phyloP scores from a whole-genome alignment of 192 early-diverging fungal species.

The Linnemannia schmuckeri region DNA sequence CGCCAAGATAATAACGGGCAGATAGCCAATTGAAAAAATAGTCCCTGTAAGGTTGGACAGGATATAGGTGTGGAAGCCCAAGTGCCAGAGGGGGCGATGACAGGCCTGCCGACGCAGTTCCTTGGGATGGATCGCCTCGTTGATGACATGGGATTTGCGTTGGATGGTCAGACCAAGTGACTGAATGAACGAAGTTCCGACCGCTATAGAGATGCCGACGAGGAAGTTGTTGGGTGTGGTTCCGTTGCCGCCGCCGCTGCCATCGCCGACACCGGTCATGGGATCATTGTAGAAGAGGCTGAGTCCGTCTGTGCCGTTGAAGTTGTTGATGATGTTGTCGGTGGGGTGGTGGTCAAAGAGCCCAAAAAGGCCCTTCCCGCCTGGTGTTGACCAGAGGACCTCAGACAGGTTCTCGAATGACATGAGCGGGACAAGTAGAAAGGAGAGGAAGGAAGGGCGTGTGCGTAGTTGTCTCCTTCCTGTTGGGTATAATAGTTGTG shows the following conservation, averaged over 20 bases:
- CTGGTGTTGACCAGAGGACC: slow-evolving; percentile 54
- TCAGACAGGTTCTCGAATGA: slow-evolving; percentile 53
- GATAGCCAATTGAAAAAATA: slow-evolving; percentile 78
- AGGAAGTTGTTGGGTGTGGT: slow-evolving; percentile 45
- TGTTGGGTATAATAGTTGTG: background rate
- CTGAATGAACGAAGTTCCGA: slow-evolving; percentile 77
- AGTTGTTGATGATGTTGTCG: background rate
- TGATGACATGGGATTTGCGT: slow-evolving; percentile 78
- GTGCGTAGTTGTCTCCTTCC: background rate
- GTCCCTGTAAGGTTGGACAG: slow-evolving; percentile 79
- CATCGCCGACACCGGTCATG: slow-evolving; percentile 14
- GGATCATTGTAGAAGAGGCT: background rate
- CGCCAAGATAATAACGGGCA: slow-evolving; percentile 83
- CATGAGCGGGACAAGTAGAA: slow-evolving; percentile 10
- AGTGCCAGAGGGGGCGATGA: slow-evolving; percentile 74
- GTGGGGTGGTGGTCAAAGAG: slow-evolving; percentile 27
- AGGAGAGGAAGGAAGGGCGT: background rate
- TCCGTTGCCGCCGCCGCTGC: background rate
- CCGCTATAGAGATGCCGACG: slow-evolving; percentile 69
- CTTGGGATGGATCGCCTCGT: slow-evolving; percentile 64
- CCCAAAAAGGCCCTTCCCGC: slow-evolving; percentile 34
- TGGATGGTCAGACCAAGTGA: slow-evolving; percentile 83
- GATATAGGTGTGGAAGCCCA: slow-evolving; percentile 75
- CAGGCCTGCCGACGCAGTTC: slow-evolving; percentile 65
- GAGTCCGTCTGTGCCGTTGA: background rate